Evolutionary conservation across 352 stramenopile species (phyloP), one percentile per base, ranked within the genome.

Genomic region (Aphanomyces euteiches): DNA sequence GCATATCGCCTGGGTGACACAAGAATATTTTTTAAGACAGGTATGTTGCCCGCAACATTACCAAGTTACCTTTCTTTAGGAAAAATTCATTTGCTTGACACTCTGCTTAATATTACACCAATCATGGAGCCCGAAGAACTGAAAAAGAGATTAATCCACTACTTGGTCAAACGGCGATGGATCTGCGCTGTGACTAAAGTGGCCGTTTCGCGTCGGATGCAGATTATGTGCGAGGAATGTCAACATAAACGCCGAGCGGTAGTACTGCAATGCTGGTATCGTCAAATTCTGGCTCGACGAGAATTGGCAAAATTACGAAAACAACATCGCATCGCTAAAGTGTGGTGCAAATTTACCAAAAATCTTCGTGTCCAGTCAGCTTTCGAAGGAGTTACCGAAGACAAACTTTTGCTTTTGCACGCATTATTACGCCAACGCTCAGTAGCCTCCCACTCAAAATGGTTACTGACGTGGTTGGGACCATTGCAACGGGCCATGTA

Each of bases 321-420:
- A 17, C 78, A 83, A 63, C 77, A 84, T 38, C 82, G 82, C 12
- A 89, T 92, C 73, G 77, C 80, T 69, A 78, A 74, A 15, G 41
- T 91, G 2, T 94, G 87, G 87, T 85, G 73, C 41, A 77, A 81
- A 69, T 81, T 94, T 74, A 71, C 76, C 8, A 75, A 91, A 58
- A 80, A 83, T 19, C 76, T 83, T 36, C 75, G 84, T 66, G 90
- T 86, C 59, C 88, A 92, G 78, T 66, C 80, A 40, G 78, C 82
- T 21, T 94, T 91, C 67, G 79, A 92, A 43, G 84, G 91, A 47
- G 67, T 77, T 1, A 82, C 79, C 1, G 87, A 94, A n/a, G 82
- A 94, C 72, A 94, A 94, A 75, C 89, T 92, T 78, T 76, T 89
- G 60, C 58, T 94, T n/a, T 73, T 94, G 17, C 77, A 92, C 73